Percentiles rank a stretch among this genome's conserved stretches.
phyloP scores from a whole-genome alignment of 805 yeast genomes.

The Candida golubevii region DNA sequence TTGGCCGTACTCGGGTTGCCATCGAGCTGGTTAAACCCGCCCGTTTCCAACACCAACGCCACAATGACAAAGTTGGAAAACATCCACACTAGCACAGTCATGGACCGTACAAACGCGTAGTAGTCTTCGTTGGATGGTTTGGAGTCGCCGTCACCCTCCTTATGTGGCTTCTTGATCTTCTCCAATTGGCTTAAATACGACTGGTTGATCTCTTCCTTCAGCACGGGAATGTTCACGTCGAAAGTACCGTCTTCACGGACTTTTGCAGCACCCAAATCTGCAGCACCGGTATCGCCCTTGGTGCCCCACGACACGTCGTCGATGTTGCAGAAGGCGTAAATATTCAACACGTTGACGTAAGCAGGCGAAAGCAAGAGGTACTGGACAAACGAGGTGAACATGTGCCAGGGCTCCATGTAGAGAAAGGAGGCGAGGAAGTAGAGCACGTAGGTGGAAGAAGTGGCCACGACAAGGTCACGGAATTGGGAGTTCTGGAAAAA shows the following conservation, averaged over 20 bases:
- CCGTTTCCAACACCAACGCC: slow-evolving; percentile 41
- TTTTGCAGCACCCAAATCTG: slow-evolving; percentile 51
- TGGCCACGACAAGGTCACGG: slow-evolving; percentile 52
- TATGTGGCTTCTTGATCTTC: slow-evolving; percentile 45
- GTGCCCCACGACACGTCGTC: slow-evolving; percentile 75
- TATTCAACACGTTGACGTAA: slow-evolving; percentile 55
- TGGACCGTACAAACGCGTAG: slow-evolving; percentile 42
- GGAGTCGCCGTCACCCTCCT: slow-evolving; percentile 23
- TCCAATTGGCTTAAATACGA: slow-evolving; percentile 50
- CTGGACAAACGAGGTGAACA: slow-evolving; percentile 51
- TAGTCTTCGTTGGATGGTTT: slow-evolving; percentile 39
- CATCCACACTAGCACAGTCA: slow-evolving; percentile 47
- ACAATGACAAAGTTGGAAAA: slow-evolving; percentile 38
- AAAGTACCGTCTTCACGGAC: slow-evolving; percentile 52
- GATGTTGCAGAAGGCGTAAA: slow-evolving; percentile 67
- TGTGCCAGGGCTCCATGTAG: slow-evolving; percentile 65
- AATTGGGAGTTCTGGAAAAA: slow-evolving; percentile 45
- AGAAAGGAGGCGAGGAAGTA: slow-evolving; percentile 55
- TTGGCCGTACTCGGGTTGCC: slow-evolving; percentile 25
- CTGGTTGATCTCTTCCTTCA: slow-evolving; percentile 50
- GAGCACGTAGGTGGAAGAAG: slow-evolving; percentile 57
- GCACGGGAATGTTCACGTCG: slow-evolving; percentile 49
- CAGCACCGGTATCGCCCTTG: slow-evolving; percentile 61
- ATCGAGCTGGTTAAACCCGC: slow-evolving; percentile 39
- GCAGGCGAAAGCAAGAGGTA: slow-evolving; percentile 49